Evolutionary conservation across 306 rosid genomes (phyloP).

Genomic region (Amphicarpaea edgeworthii): DNA sequence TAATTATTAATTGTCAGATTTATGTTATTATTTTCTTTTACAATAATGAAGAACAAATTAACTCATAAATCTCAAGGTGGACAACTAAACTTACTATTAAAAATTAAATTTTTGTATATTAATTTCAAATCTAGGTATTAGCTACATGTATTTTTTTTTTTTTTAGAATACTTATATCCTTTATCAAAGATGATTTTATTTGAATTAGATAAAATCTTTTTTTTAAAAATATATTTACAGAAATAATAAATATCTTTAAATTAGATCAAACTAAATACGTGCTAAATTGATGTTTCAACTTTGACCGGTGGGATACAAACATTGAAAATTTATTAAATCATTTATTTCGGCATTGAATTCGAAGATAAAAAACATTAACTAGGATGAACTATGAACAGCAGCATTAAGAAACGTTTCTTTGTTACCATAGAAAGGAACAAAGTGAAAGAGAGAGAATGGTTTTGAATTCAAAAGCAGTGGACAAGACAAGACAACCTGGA

Average conservation of each 20-base stretch:
- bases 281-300: no score
- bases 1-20: not conserved
- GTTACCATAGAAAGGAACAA: conserved; percentile 24
- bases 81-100: not conserved
- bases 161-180: no score
- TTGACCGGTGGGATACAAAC: no score
- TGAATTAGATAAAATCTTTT: no score
- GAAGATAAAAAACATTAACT: not conserved
- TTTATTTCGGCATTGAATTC: not conserved
- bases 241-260: no score
- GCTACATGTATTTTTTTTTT: no score
- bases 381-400: not conserved
- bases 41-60: not conserved
- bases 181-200: no score
- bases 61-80: not conserved
- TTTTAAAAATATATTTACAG: no score
- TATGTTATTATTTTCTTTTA: not conserved
- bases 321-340: no score
- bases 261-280: no score
- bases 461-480: conserved; percentile 43
- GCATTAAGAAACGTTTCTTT: conserved; percentile 1
- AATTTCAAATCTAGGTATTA: no score
- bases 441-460: not conserved
- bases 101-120: no score
- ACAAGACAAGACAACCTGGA: conserved; percentile 50